Evolutionary conservation across 1,284 basidiomycete genomes (phyloP).

Genomic region (Sparassis latifolia): DNA sequence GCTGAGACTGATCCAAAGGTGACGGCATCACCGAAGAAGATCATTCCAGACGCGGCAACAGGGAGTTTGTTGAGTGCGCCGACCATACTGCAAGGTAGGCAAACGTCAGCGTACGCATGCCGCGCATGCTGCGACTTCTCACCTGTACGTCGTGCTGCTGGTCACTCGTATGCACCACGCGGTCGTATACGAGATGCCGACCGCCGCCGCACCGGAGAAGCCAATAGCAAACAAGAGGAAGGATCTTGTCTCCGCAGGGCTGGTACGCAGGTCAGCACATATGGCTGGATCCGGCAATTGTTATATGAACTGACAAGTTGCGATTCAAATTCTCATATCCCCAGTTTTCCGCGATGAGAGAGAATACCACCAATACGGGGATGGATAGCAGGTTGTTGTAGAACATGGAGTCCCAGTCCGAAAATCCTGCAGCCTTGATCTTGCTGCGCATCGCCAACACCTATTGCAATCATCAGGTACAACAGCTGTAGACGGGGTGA

Average conservation of each 20-base stretch:
- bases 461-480: slow-evolving; percentile 30
- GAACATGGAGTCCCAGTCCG: slow-evolving; percentile 99
- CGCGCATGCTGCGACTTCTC: slow-evolving; percentile 13
- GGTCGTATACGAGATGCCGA: slow-evolving; percentile 96
- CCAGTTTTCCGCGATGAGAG: slow-evolving; percentile 90
- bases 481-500: background rate
- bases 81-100: slow-evolving; percentile 73
- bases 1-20: slow-evolving; percentile 87
- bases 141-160: slow-evolving; percentile 96
- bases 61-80: slow-evolving; percentile 98
- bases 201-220: slow-evolving; percentile 95
- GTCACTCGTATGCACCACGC: slow-evolving; percentile 98
- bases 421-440: slow-evolving; percentile 97
- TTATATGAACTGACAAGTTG: slow-evolving; percentile 73
- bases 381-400: slow-evolving; percentile 98
- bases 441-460: slow-evolving; percentile 94
- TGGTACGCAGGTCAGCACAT: slow-evolving; percentile 68
- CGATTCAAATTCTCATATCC: slow-evolving; percentile 65
- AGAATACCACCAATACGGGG: slow-evolving; percentile 82
- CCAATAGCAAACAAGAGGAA: slow-evolving; percentile 85
- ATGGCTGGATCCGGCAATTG: background rate
- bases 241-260: slow-evolving; percentile 78
- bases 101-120: slow-evolving; percentile 3
- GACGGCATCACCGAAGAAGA: slow-evolving; percentile 90
- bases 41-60: slow-evolving; percentile 92